Evolutionary conservation across 495 filamentous ascomycete species (phyloP), one percentile per base, ranked within the genome.

Genomic region (Diplogelasinospora grovesii): DNA sequence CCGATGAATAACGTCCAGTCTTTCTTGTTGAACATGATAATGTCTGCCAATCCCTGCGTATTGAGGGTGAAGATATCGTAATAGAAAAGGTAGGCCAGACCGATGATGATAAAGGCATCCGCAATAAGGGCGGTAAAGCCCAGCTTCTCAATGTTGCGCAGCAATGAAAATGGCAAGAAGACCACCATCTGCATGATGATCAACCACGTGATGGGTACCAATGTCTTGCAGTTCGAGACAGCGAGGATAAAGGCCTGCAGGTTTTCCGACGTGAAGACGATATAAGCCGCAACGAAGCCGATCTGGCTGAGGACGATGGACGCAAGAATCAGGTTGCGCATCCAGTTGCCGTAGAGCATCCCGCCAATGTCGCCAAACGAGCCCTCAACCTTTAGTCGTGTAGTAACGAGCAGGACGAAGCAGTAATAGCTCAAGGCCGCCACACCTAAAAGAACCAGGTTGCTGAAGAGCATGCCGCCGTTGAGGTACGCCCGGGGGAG

Each of bases 341-440:
- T 85, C 71, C 81, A 83, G 41, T 82, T 84, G 32, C 92, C 92
- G 57, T 86, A 97, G n/a, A 97, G 66, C 30, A 84, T 77, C 15
- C 84, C 88, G 38, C 93, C 92, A 51, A 98, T 95, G 52, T 97
- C 92, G 70, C 92, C 92, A 65, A 95, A 98, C 8, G 88, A 94
- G 3, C 81, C 86, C 25, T 86, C 78, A 26, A 95, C 77, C 54
- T 78, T 85, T 29, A 95, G 64, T 37, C 93, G 79, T 7, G 89
- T 89, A 42, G 79, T 83, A 22, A 96, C 88, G 14, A 98, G 75
- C 15, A 97, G 69, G 10, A 97, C 85, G 62, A 98, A 98, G 64
- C 87, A 94, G 67, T 96, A 95, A 63, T 92, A 97, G 54, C 85
- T 93, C 38, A 98, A 64, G 3, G 75, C 58, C 2, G 92, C 89